Evolutionary conservation across 768 basidiomycete genomes (phyloP).

Genomic region (Lanmaoa pseudosensibilis): DNA sequence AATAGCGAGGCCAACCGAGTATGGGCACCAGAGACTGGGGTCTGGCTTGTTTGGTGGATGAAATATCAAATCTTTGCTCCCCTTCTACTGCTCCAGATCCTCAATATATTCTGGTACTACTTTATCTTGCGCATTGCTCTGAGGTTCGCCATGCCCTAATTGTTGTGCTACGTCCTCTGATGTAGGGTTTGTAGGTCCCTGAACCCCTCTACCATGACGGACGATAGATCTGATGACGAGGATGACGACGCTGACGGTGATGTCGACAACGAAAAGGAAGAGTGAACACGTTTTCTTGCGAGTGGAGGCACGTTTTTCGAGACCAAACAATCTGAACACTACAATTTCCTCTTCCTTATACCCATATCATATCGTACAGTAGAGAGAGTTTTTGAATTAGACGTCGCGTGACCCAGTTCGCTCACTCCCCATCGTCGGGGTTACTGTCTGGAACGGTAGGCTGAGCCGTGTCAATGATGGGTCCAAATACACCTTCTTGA

Average conservation of each 20-base stretch:
- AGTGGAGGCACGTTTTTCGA: background rate
- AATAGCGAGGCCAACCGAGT: conserved; percentile 51
- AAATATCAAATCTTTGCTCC: conserved; percentile 77
- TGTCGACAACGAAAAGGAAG: conserved; percentile 30
- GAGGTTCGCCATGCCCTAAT: conserved; percentile 49
- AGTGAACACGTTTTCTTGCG: conserved; percentile 20
- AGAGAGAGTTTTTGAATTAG: background rate
- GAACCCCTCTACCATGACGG: conserved; percentile 46
- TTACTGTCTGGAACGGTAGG: conserved; percentile 1
- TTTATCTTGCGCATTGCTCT: conserved; percentile 76
- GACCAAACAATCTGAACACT: conserved; percentile 3
- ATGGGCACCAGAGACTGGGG: conserved; percentile 63
- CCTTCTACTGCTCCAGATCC: conserved; percentile 68
- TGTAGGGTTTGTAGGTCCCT: conserved; percentile 47
- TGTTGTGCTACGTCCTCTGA: conserved; percentile 7
- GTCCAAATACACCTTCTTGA: conserved; percentile 40
- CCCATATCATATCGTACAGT: conserved; percentile 6
- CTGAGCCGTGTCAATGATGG: conserved; percentile 17
- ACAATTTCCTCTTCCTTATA: conserved; percentile 7
- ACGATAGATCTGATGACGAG: conserved; percentile 83
- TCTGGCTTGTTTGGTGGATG: conserved; percentile 78
- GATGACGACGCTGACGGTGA: conserved; percentile 44
- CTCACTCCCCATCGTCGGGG: conserved; percentile 5
- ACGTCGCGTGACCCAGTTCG: background rate
- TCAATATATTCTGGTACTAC: conserved; percentile 95